Evolutionary conservation across 1,284 basidiomycete species (phyloP).

Genomic region (Paramarasmius palmivorus): DNA sequence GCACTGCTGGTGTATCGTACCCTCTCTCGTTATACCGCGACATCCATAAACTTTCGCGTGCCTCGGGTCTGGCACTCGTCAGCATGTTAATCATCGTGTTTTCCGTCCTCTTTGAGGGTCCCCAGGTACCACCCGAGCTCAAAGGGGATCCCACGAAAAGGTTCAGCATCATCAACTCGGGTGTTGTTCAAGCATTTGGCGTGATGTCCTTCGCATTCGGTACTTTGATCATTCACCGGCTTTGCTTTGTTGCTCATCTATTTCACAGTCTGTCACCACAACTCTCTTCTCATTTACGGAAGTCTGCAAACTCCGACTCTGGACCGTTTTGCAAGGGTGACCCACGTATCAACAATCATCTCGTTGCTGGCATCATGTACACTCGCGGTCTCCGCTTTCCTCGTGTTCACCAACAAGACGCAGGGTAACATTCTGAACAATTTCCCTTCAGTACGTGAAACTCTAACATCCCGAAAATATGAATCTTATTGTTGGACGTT

Average conservation of each 20-base stretch:
- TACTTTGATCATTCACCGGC: conserved; percentile 20
- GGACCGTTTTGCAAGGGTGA: conserved; percentile 92
- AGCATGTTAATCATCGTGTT: conserved; percentile 95
- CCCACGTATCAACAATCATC: conserved; percentile 85
- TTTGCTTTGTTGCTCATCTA: not conserved
- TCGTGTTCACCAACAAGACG: conserved; percentile 94
- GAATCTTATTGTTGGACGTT: conserved; percentile 1
- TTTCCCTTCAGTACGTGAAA: conserved; percentile 64
- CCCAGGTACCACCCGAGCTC: conserved; percentile 75
- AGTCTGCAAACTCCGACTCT: conserved; percentile 91
- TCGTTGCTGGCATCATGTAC: conserved; percentile 82
- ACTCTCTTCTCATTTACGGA: conserved; percentile 93
- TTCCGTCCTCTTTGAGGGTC: conserved; percentile 86
- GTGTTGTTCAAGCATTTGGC: conserved; percentile 89
- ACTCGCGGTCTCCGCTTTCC: conserved; percentile 88
- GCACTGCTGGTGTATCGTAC: conserved; percentile 88
- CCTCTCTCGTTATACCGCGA: conserved; percentile 95
- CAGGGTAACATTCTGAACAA: conserved; percentile 95
- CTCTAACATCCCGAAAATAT: not conserved
- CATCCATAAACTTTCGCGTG: conserved; percentile 95
- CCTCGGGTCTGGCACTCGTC: conserved; percentile 84
- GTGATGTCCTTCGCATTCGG: conserved; percentile 93
- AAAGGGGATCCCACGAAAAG: conserved; percentile 76
- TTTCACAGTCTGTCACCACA: conserved; percentile 83
- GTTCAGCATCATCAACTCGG: conserved; percentile 74